A percentile compares a stretch with the other conserved stretches of the same genome.
phyloP scores from a whole-genome alignment of 331 rosid genomes.

The Pyrus hybrid region DNA sequence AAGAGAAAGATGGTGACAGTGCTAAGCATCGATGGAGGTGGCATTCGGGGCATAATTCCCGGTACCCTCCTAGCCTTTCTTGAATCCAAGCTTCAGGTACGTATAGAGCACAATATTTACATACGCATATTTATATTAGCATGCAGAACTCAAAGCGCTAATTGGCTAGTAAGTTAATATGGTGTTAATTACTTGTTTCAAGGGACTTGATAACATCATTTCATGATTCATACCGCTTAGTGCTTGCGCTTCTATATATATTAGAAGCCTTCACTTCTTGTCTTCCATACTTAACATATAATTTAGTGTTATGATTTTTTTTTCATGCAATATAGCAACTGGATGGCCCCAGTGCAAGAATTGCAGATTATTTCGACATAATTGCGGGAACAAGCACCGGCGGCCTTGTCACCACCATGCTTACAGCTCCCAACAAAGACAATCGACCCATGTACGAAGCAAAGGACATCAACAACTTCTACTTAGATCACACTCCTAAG shows the following conservation, averaged over 20 bases:
- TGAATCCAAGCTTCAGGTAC: constrained; percentile 37
- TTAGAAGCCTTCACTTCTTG: too few relatives aligned
- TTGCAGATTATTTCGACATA: constrained; percentile 29
- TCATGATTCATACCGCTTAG: too few relatives aligned
- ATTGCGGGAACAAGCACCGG: constrained; percentile 40
- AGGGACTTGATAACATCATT: too few relatives aligned
- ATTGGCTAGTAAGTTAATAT: background rate
- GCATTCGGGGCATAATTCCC: constrained; percentile 31
- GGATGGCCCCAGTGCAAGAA: constrained; percentile 27
- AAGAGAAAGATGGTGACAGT: constrained; percentile 24
- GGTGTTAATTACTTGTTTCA: too few relatives aligned
- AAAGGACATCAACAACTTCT: constrained; percentile 25
- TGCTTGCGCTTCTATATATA: background rate
- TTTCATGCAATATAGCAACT: background rate
- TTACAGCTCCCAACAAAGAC: constrained; percentile 31
- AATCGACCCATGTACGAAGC: constrained; percentile 29
- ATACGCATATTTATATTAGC: background rate
- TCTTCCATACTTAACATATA: background rate
- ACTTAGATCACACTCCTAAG: constrained; percentile 17
- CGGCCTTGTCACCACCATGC: constrained; percentile 35
- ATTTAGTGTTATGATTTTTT: background rate
- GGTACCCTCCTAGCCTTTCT: constrained; percentile 26
- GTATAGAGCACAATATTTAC: background rate
- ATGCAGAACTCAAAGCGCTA: too few relatives aligned
- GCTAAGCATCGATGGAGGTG: constrained; percentile 41